Evolutionary conservation across 2,329 filamentous ascomycete genomes (phyloP), one percentile per base, ranked within the genome.

Genomic region (Arachnomyces sp.): DNA sequence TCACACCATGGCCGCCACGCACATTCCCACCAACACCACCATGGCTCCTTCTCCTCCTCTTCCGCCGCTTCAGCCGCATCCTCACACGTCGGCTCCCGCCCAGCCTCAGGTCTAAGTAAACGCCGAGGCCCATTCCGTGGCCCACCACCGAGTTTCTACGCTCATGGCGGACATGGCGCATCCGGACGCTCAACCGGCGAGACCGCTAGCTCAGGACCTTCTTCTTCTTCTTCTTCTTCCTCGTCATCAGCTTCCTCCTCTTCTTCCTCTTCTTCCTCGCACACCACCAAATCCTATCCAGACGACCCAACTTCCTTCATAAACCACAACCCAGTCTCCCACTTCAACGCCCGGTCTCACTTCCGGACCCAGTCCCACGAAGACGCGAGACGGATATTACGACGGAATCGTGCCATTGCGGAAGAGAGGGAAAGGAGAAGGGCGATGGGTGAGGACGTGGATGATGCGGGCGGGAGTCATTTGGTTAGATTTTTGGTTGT

Each of bases 141-240:
- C 0, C 90, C 92, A 3, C 89, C 92, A 37, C 89, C 90, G 0
- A 86, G 80, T 48, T 96, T 95, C 67, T 95, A 87, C 63, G 75
- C 82, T 13, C 80, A 75, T 45, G 88, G 87, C 3, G 86, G 84
- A 3, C 93, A 87, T 75, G 86, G 85, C 35, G 60, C 67, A 2
- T 85, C 43, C 58, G 65, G 2, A 74, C 74, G 28, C 84, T 83
- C 43, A 34, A 64, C 62, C 79, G 29, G 62, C 65, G 39, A 70
- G 71, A 28, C 53, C 67, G 40, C 65, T 65, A 2, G 52, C 63
- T 17, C 52, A 57, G 12, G 47, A 40, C 8, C 34, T 37, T 17
- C 33, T 18, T 8, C 15, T 12, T 29, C 41, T 16, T 32, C 30
- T 28, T 37, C 34, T 17, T 44, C 32, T 21, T 30, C 32, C 15